Percentiles rank a stretch among this genome's conserved stretches.
phyloP scores from a whole-genome alignment of 495 filamentous ascomycete species.

The Aspergillus ellipticus region DNA sequence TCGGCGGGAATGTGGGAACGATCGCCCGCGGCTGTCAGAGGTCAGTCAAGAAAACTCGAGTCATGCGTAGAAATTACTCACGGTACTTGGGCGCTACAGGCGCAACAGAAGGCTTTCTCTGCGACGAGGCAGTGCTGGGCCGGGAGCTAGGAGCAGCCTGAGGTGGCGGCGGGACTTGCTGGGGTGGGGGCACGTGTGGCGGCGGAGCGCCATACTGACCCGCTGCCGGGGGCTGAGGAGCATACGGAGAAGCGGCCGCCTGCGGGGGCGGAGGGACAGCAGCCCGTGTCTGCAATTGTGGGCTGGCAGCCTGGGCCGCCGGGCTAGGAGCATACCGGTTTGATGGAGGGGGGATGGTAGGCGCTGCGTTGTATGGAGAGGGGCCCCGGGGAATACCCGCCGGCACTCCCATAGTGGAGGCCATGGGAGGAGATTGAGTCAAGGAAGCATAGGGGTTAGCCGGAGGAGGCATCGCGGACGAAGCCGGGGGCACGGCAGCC shows the following conservation, averaged over 20 bases:
- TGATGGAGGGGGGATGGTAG: conserved; percentile 64
- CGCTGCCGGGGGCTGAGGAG: conserved; percentile 41
- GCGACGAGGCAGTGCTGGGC: conserved; percentile 50
- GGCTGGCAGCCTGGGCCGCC: conserved; percentile 47
- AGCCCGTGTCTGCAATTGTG: conserved; percentile 38
- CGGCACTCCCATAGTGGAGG: conserved; percentile 37
- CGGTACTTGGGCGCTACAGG: conserved; percentile 64
- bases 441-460: conserved; percentile 68
- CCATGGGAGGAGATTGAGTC: conserved; percentile 33
- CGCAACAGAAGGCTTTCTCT: conserved; percentile 39
- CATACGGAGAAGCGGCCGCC: conserved; percentile 57
- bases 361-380: conserved; percentile 87
- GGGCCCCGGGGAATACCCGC: conserved; percentile 66
- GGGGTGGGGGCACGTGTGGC: conserved; percentile 27
- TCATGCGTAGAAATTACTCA: conserved; percentile 32
- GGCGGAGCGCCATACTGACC: conserved; percentile 44
- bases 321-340: conserved; percentile 88
- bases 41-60: conserved; percentile 8
- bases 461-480: conserved; percentile 35
- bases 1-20: conserved; percentile 79
- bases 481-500: conserved; percentile 31
- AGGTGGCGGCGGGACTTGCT: conserved; percentile 47
- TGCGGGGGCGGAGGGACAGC: conserved; percentile 50
- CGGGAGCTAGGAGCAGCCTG: conserved; percentile 37
- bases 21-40: conserved; percentile 64